Base-by-base conservation (phyloP, 169 alveolate genomes). In the Eimeria mitis region DNA sequence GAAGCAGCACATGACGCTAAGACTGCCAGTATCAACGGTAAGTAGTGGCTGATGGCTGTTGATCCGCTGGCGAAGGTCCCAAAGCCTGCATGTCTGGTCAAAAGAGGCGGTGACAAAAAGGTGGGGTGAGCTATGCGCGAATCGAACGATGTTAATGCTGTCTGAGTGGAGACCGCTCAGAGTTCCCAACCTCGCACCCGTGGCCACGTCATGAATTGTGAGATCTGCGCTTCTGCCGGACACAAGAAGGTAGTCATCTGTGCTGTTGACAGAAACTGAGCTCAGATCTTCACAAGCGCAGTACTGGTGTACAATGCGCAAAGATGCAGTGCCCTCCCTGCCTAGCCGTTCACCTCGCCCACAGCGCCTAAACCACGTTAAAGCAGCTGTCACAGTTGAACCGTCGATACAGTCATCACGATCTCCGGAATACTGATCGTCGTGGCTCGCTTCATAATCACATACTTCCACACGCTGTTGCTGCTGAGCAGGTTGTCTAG, bases 1-100 rank as follows among this genome's bases (percentile, higher is more conserved):
- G 70, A 96, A 96, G 81, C 95, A 94, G 90, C 97, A 95, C 97
- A 96, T 94, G 61, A 96, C 95, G 65, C 95, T 96, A 68, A 95
- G 96, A 40, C 96, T 89, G 44, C 96, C 97, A 49, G 96, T 78
- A 47, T 95, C 94, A 56, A 96, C 95, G 54, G 85, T 81, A n/a
- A 85, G 94, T 54, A 95, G 85, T 40, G 97, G 96, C 37, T 71
- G 88, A n/a, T 52, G 95, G 56, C 95, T 73, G 49, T 34, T 70
- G 63, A 96, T 95, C 85, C 91, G 89, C 91, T 96, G 97, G 42
- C 97, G 96, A 56, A 96, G 87, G 59, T 96, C 97, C 97, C 97
- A 96, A 34, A 96, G 68, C 73, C 95, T 96, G 91, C 97, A 96
- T 49, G 96, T 96, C 34, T 95, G 96, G 52, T 96, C 97, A 78